phyloP scores from a whole-genome alignment of 352 stramenopile species.

The Aphanomyces stellatus region DNA sequence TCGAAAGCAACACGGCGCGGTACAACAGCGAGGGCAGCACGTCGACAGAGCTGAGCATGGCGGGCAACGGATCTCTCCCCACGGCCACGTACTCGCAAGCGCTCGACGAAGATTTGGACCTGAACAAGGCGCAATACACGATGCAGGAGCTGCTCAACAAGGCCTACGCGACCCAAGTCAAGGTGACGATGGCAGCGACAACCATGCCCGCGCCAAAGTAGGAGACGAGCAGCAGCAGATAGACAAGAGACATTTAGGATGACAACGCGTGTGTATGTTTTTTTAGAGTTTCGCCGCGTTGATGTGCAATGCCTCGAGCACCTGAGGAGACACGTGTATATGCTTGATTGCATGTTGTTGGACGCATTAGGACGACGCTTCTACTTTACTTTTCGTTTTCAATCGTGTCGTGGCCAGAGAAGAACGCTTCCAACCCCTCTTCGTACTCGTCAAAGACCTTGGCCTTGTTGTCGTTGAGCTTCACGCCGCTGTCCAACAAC shows the following conservation, averaged over 20 bases:
- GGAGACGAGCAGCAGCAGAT: background rate
- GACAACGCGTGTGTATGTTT: background rate
- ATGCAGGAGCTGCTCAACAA: conserved; percentile 81
- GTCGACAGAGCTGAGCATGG: background rate
- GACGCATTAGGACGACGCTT: no score
- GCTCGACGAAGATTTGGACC: conserved; percentile 42
- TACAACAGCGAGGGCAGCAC: background rate
- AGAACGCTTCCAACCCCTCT: conserved; percentile 72
- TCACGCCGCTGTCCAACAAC: conserved; percentile 56
- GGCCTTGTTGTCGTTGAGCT: conserved; percentile 37
- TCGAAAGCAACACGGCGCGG: conserved; percentile 69
- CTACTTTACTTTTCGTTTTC: conserved; percentile 55
- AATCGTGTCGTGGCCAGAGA: conserved; percentile 57
- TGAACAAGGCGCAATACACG: conserved; percentile 49
- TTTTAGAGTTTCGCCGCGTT: no score
- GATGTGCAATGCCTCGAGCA: no score
- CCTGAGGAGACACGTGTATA: no score
- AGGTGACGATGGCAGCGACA: conserved; percentile 46
- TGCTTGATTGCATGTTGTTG: no score
- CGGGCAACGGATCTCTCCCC: background rate
- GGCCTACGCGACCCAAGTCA: conserved; percentile 72
- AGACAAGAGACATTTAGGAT: background rate
- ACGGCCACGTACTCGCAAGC: conserved; percentile 21
- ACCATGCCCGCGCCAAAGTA: background rate
- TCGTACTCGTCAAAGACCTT: conserved; percentile 33